A percentile compares a stretch with the other conserved stretches of the same genome.
Conservation (phyloP, 176 grass and related monocot genomes). For the Bromus sterilis region DNA sequence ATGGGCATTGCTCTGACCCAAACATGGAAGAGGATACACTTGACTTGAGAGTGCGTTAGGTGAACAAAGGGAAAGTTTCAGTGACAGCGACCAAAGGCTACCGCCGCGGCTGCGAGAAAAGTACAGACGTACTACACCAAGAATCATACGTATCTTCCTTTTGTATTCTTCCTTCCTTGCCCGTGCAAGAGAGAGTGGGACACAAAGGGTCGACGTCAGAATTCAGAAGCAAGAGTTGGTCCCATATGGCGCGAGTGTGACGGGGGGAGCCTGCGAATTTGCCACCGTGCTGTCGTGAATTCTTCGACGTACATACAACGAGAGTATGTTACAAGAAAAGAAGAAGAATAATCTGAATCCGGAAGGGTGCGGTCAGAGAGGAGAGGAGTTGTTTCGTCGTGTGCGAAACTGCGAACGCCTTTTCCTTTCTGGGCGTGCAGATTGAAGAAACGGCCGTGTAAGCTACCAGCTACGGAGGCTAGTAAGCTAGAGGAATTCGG, state of each 20-base stretch:
- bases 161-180: not conserved
- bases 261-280: not conserved
- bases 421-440: not conserved
- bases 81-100: not conserved
- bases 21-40: not conserved
- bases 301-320: too few relatives aligned
- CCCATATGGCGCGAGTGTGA: not conserved
- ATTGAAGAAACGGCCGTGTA: not conserved
- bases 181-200: not conserved
- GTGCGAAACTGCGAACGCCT: not conserved
- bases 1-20: not conserved
- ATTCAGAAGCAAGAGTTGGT: not conserved
- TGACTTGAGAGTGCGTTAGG: too few relatives aligned
- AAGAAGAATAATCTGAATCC: not conserved
- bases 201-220: not conserved
- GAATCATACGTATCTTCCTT: not conserved
- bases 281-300: not conserved
- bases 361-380: not conserved
- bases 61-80: not conserved
- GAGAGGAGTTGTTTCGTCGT: not conserved
- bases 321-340: not conserved
- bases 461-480: too few relatives aligned
- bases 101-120: not conserved
- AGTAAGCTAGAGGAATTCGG: too few relatives aligned
- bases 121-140: not conserved